Conservation (phyloP, 164 flowering plant species). For the Nelumbo lutea region DNA sequence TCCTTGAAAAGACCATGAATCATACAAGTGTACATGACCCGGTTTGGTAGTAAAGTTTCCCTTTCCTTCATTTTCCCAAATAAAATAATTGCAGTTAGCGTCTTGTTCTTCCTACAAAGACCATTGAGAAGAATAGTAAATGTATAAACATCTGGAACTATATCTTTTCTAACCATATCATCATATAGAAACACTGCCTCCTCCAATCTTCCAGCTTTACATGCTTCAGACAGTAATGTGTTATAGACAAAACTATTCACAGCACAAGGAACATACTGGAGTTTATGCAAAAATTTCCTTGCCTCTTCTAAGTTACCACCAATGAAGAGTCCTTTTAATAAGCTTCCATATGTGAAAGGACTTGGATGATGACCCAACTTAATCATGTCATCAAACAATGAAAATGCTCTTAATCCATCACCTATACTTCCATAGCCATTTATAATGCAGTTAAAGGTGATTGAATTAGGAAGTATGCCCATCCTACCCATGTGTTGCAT, state of each 20-base stretch:
- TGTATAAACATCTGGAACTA: constrained; percentile 60
- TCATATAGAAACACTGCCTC: constrained; percentile 42
- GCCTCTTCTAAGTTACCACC: constrained; percentile 51
- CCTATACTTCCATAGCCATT: constrained; percentile 57
- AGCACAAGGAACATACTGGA: constrained; percentile 45
- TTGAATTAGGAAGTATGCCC: constrained; percentile 45
- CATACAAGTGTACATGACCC: too few species aligned
- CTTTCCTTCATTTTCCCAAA: constrained; percentile 29
- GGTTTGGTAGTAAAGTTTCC: constrained; percentile 27
- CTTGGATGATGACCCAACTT: constrained; percentile 48
- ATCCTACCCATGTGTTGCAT: constrained; percentile 47
- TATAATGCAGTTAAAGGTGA: constrained; percentile 55
- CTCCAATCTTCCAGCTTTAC: constrained; percentile 43
- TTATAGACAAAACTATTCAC: constrained; percentile 53
- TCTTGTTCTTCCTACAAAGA: constrained; percentile 48
- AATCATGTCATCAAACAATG: constrained; percentile 61
- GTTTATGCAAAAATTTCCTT: constrained; percentile 33
- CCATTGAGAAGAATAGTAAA: constrained; percentile 54
- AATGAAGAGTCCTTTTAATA: constrained; percentile 65
- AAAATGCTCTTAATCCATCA: constrained; percentile 50
- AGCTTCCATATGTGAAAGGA: constrained; percentile 47
- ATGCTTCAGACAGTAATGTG: constrained; percentile 41
- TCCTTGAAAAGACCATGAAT: too few species aligned
- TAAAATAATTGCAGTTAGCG: constrained; percentile 52
- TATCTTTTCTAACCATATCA: constrained; percentile 48